phyloP scores from a whole-genome alignment of 2,329 filamentous ascomycete genomes.

The Colletotrichum tofieldiae region DNA sequence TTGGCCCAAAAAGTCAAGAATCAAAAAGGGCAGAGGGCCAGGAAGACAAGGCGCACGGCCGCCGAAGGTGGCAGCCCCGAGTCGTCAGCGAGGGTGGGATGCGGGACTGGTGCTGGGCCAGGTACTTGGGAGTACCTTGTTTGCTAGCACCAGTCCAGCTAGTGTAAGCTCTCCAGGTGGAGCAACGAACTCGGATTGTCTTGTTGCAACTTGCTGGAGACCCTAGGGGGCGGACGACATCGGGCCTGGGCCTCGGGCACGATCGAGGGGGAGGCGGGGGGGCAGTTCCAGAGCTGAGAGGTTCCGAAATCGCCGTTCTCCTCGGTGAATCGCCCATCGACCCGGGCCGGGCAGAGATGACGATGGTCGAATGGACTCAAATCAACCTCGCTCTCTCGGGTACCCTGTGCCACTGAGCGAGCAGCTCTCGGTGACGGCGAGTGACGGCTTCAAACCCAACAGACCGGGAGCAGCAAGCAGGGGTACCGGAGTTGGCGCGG shows the following conservation, averaged over 20 bases:
- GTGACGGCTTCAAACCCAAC: conserved; percentile 11
- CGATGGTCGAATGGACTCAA: background rate
- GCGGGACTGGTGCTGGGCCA: conserved; percentile 8
- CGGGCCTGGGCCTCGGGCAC: conserved; percentile 26
- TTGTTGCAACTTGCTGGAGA: conserved; percentile 30
- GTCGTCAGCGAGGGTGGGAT: conserved; percentile 36
- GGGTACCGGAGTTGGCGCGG: conserved; percentile 25
- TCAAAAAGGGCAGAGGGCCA: conserved; percentile 28
- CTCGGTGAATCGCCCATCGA: conserved; percentile 21
- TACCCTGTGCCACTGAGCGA: background rate
- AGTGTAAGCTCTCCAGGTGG: conserved; percentile 35
- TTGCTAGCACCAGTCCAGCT: conserved; percentile 28
- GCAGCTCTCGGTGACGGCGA: background rate
- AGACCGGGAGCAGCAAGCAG: conserved; percentile 13
- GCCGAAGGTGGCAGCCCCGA: conserved; percentile 31
- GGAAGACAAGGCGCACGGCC: conserved; percentile 21
- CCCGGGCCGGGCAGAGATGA: conserved; percentile 8
- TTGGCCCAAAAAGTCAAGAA: conserved; percentile 40
- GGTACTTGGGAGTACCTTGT: conserved; percentile 35
- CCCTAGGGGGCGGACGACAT: conserved; percentile 37
- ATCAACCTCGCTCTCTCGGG: background rate
- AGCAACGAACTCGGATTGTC: conserved; percentile 28
- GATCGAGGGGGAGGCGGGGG: conserved; percentile 28
- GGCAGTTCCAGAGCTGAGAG: conserved; percentile 30
- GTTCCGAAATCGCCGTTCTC: conserved; percentile 5